Evolutionary conservation across 2,329 filamentous ascomycete genomes (phyloP).

Genomic region (Aureobasidium sp.): DNA sequence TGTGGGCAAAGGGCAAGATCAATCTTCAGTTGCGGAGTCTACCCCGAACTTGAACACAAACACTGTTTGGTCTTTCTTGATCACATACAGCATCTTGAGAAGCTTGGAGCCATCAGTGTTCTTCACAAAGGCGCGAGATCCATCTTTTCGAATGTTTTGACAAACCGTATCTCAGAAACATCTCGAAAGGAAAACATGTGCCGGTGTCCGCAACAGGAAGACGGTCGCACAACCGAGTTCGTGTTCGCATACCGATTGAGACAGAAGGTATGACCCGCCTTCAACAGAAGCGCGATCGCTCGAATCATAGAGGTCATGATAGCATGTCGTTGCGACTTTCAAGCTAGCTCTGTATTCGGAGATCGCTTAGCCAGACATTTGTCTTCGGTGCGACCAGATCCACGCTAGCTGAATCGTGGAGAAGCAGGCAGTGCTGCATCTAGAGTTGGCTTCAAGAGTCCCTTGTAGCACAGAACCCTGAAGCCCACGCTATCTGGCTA

Average conservation of each 20-base stretch:
- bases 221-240: neutral
- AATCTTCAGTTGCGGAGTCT: neutral
- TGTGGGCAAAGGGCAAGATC: too few relatives aligned
- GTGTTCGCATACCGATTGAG: neutral
- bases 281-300: neutral
- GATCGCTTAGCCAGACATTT: neutral
- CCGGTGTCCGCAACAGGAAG: neutral
- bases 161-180: too few relatives aligned
- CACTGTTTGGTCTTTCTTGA: neutral
- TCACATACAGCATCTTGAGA: neutral
- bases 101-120: neutral
- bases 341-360: neutral
- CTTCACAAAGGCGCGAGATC: neutral
- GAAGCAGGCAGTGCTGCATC: neutral
- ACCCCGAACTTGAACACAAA: neutral
- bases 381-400: neutral
- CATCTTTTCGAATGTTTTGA: neutral
- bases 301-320: neutral
- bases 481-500: neutral
- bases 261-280: neutral
- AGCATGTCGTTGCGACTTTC: neutral
- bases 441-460: neutral
- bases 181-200: neutral
- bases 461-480: neutral
- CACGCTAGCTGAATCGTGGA: neutral